Base-by-base conservation (phyloP, 176 grass and related monocot species). In the Aegilops bicornis region DNA sequence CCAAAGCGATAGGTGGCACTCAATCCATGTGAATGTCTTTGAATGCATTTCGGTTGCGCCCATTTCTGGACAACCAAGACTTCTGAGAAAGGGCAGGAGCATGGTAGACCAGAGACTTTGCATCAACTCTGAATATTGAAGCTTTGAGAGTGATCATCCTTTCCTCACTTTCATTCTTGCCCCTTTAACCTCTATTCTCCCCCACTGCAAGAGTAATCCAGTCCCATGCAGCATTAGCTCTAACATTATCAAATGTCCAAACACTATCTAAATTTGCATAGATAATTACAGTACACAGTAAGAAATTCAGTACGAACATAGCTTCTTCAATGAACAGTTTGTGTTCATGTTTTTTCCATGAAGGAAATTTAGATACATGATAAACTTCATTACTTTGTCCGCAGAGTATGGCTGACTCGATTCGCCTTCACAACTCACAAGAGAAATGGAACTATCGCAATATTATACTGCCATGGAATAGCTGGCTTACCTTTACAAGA, bases 381-480 rank as follows among this genome's bases (percentile, higher is more conserved):
- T 54, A 77, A 76, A 5, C 37, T 47, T 48, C 37, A 65, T 84
- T 83, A 76, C 24, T 75, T 73, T 76, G 23, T 78, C 25, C 11
- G 3, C 70, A 33, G 10, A 70, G 20, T 43, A 64, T 35, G 73
- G 39, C 31, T 12, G 1, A 76, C 42, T 36, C 39, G 7, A 65
- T 48, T 73, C 7, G 17, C 13, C 11, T 77, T 48, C 45, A 48
- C 40, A 42, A 42, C 7, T 64, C 35, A 45, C 16, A 65, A 50
- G 7, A 48, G 12, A 76, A 84, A 74, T 19, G 14, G 2, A 45
- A 19, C 10, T 84, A 74, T 30, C 19, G 4, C 1, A n/a, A 35
- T 39, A 2, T 43, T 83, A 81, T 10, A 7, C 7, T 37, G 33
- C 29, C 24, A 56, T 69, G 5, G 77, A 23, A 63, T 39, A 63